phyloP scores from a whole-genome alignment of 345 rosid species.

The Aquilaria malaccensis region DNA sequence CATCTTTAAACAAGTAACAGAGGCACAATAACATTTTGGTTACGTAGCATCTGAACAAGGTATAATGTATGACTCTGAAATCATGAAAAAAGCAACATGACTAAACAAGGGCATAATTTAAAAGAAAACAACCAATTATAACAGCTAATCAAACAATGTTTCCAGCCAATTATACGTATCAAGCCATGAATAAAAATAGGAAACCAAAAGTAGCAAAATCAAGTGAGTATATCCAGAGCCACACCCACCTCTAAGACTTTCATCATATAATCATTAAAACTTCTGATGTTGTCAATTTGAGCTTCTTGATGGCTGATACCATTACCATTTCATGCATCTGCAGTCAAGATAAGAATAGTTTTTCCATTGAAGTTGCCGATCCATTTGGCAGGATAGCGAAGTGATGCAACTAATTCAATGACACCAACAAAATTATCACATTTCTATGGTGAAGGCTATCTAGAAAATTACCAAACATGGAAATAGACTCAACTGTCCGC shows the following conservation, averaged over 20 bases:
- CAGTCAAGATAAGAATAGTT: constrained; percentile 1
- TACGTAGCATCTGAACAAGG: too few relatives aligned
- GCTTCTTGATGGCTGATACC: constrained; percentile 97
- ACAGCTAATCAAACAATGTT: too few relatives aligned
- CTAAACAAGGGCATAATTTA: not conserved
- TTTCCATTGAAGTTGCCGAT: too few relatives aligned
- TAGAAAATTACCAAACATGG: too few relatives aligned
- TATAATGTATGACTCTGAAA: too few relatives aligned
- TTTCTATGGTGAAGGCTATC: too few relatives aligned
- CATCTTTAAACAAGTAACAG: too few relatives aligned
- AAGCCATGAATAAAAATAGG: not conserved
- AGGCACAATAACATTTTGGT: too few relatives aligned
- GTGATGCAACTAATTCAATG: too few relatives aligned
- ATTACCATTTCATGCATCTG: constrained; percentile 98
- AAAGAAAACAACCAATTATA: not conserved
- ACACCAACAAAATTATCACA: too few relatives aligned
- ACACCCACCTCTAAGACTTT: constrained; percentile 80
- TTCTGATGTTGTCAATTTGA: constrained; percentile 82
- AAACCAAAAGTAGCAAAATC: not conserved
- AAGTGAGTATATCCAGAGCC: not conserved
- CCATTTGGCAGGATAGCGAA: too few relatives aligned
- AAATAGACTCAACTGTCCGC: too few relatives aligned
- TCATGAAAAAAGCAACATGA: not conserved
- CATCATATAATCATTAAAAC: constrained; percentile 94
- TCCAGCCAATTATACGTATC: not conserved